A percentile compares a stretch with the other conserved stretches of the same genome.
phyloP scores from a whole-genome alignment of 2,329 filamentous ascomycete species.

The Monilinia polystroma region DNA sequence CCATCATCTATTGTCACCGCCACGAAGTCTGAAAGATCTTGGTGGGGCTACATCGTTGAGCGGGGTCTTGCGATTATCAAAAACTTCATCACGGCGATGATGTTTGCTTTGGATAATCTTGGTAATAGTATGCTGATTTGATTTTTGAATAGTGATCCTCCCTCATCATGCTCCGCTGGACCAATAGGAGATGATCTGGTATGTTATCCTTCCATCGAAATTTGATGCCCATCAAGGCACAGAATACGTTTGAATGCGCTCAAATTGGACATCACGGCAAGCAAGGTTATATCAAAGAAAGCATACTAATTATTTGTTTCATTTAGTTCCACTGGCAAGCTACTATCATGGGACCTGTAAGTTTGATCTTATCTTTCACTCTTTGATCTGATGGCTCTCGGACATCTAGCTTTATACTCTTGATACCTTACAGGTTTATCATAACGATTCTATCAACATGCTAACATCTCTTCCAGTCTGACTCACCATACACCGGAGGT shows the following conservation, averaged over 20 bases:
- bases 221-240: constrained; percentile 24
- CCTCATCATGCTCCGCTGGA: constrained; percentile 96
- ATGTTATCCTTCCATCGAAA: constrained; percentile 48
- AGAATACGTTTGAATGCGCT: constrained; percentile 31
- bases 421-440: constrained; percentile 25
- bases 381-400: background rate
- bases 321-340: constrained; percentile 98
- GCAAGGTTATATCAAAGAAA: constrained; percentile 14
- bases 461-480: constrained; percentile 27
- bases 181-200: constrained; percentile 97
- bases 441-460: background rate
- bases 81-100: constrained; percentile 30
- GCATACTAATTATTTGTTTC: constrained; percentile 39
- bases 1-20: constrained; percentile 27
- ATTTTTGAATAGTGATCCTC: constrained; percentile 72
- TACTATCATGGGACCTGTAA: constrained; percentile 98
- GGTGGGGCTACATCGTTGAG: constrained; percentile 37
- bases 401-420: constrained; percentile 22
- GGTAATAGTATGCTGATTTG: constrained; percentile 31
- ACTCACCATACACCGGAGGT: constrained; percentile 91
- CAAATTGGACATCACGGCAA: constrained; percentile 27
- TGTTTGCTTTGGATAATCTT: constrained; percentile 15
- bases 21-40: constrained; percentile 25
- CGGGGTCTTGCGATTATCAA: constrained; percentile 42
- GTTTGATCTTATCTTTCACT: constrained; percentile 45